Evolutionary conservation across 148 eudicot species (phyloP).

Genomic region (Rhododendron kiyosumense): DNA sequence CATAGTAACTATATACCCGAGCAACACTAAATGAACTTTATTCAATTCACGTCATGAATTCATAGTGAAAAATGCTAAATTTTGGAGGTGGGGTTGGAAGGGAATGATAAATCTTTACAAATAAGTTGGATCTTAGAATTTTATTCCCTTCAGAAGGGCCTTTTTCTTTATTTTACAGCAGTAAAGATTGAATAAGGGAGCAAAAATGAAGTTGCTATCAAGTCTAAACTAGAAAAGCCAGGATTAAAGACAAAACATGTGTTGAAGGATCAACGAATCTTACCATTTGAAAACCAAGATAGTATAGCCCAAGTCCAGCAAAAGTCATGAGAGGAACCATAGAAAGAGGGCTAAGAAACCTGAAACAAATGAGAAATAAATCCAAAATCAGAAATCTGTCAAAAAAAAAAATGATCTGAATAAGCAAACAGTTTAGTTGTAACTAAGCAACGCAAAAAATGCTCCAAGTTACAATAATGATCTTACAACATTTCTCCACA

Average conservation of each 20-base stretch:
- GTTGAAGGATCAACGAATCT: slow-evolving; percentile 3
- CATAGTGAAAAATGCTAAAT: background rate
- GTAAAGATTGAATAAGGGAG: background rate
- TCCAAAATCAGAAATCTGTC: background rate
- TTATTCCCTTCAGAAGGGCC: background rate
- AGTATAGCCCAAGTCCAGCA: slow-evolving; percentile 63
- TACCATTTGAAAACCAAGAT: slow-evolving; percentile 72
- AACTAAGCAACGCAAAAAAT: background rate
- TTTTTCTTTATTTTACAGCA: background rate
- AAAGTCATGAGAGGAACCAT: slow-evolving; percentile 71
- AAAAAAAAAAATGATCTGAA: background rate
- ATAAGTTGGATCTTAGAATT: too few relatives aligned
- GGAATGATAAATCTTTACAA: too few relatives aligned
- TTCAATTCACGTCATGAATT: background rate
- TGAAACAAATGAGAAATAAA: slow-evolving; percentile 15
- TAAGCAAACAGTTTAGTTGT: background rate
- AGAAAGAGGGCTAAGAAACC: slow-evolving; percentile 68
- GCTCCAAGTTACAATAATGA: background rate
- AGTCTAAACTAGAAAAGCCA: background rate
- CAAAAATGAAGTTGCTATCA: background rate
- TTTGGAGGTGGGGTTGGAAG: too few relatives aligned
- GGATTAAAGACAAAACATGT: background rate
- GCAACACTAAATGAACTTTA: background rate
- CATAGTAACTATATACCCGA: background rate
- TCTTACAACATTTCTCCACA: slow-evolving; percentile 67